Base-by-base conservation (phyloP, 2,329 filamentous ascomycete species). In the Aspergillus sp. region DNA sequence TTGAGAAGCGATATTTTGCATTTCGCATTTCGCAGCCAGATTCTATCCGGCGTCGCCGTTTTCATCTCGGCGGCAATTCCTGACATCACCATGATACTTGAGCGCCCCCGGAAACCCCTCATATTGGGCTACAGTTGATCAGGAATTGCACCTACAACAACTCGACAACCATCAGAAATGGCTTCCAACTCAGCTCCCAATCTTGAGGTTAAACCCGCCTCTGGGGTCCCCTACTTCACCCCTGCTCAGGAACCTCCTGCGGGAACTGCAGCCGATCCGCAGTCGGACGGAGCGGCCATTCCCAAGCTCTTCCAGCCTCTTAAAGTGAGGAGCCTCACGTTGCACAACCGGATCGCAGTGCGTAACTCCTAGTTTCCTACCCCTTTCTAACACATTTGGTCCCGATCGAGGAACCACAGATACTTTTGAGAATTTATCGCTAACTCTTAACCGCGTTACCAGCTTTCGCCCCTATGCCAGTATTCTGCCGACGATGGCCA, bases 401-500 rank as follows among this genome's bases (percentile, higher is more conserved):
- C 19, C 25, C 38, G 19, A 19, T 49, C 5, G 9, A 5, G 11
- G 34, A 41, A 15, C 34, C 34, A 41, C 34, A 41, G 13, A 15
- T 13, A 13, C 13, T 38, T 41, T 41, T 15, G 5, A 13, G 11
- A 11, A 55, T 19, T 8, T 7, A 31, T 57, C 15, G 17, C 49
- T 41, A 38, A 49, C 30, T 22, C 6, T 34, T 17, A 11, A 85
- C 93, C 34, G 89, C 88, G 54, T 11, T 34, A 7, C 45, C 7
- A 67, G 57, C 50, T 57, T 22, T 50, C 85, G 2, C 87, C 88
- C 0, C 77, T 90, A 3, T 91, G 88, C 48, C 58, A 60, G 73
- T 90, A 91, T 76, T 87, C 84, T 4, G 85, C 87, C 15, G 72
- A 87, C 50, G 84, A 90, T 72, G 88, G 93, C 38, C 89, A 94